These are phyloP conservation scores for Aureobasidium lini DNA, from an alignment of 2,329 filamentous ascomycete genomes.

Conservation along the genomic window DNA sequence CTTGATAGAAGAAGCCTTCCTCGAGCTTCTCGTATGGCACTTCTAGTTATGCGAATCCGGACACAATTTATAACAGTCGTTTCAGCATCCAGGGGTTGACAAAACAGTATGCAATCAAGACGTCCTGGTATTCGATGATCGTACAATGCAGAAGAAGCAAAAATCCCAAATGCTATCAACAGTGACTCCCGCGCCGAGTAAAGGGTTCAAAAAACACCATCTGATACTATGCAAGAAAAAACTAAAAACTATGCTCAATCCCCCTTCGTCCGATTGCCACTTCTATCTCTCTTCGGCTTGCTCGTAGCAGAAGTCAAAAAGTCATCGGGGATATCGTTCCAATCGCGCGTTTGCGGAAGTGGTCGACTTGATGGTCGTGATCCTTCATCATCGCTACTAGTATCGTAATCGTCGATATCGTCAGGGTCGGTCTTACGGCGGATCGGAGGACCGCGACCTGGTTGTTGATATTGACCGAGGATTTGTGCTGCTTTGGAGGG, in stretches of 20 bases:
- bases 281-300: constrained; percentile 7
- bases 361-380: constrained; percentile 19
- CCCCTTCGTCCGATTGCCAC: neutral
- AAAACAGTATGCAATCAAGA: neutral
- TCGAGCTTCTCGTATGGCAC: too few relatives aligned
- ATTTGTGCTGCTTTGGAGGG: constrained; percentile 36
- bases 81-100: too few relatives aligned
- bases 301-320: neutral
- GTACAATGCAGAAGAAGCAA: neutral
- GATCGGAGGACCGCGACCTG: constrained; percentile 21
- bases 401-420: constrained; percentile 19
- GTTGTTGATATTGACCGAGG: constrained; percentile 26
- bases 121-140: neutral
- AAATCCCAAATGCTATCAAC: too few relatives aligned
- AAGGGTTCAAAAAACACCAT: neutral
- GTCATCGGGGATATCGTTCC: constrained; percentile 44
- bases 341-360: constrained; percentile 29
- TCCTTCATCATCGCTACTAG: constrained; percentile 31
- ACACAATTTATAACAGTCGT: too few relatives aligned
- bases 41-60: too few relatives aligned
- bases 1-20: too few relatives aligned
- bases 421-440: constrained; percentile 21
- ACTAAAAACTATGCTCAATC: neutral
- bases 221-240: neutral
- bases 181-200: too few relatives aligned